phyloP scores from a whole-genome alignment of 1,284 basidiomycete genomes.

The Leccinum proliferum region DNA sequence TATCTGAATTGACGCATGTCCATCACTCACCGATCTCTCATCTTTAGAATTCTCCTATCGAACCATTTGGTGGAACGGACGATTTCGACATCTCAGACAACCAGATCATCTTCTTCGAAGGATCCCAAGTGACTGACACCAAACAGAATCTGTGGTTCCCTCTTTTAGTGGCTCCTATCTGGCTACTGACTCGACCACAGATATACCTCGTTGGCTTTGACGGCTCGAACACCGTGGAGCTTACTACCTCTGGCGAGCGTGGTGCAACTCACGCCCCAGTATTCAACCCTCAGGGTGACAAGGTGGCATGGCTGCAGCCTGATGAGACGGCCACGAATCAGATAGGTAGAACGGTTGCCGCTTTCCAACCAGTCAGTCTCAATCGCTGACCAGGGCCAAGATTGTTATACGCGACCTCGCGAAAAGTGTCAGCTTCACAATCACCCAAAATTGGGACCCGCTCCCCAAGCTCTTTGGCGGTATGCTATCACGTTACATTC shows the following conservation, averaged over 20 bases:
- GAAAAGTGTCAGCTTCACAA: conserved; percentile 59
- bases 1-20: not conserved
- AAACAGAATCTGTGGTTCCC: conserved; percentile 58
- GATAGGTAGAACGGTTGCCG: no score
- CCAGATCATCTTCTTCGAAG: conserved; percentile 76
- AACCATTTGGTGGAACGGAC: conserved; percentile 74
- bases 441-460: conserved; percentile 82
- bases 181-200: conserved; percentile 32
- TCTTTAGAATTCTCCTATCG: conserved; percentile 64
- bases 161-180: not conserved
- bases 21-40: conserved; percentile 4
- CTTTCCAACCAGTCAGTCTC: no score
- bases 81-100: conserved; percentile 71
- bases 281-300: conserved; percentile 62
- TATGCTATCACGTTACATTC: conserved; percentile 9
- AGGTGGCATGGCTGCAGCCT: conserved; percentile 84
- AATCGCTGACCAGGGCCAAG: conserved; percentile 35
- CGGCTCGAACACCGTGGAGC: conserved; percentile 44
- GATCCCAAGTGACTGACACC: conserved; percentile 78
- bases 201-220: conserved; percentile 59
- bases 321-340: conserved; percentile 47
- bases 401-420: conserved; percentile 74
- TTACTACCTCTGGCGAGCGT: conserved; percentile 73
- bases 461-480: conserved; percentile 44
- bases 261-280: conserved; percentile 73